phyloP scores from a whole-genome alignment of 352 stramenopile genomes.

The Phytophthora rubi region DNA sequence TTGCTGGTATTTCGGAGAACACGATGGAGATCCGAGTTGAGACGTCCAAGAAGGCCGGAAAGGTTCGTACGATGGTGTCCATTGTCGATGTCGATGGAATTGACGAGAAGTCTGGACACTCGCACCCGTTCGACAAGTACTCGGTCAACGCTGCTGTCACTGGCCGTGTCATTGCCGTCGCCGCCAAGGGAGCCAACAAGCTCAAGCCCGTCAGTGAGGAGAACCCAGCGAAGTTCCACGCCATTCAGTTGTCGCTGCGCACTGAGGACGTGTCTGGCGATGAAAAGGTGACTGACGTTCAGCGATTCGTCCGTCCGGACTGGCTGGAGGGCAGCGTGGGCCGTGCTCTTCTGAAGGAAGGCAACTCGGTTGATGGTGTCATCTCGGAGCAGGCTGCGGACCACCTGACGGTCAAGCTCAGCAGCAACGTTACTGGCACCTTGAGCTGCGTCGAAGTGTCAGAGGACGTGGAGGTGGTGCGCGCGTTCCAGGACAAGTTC shows the following conservation, averaged over 20 bases:
- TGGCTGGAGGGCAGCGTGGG: constrained; percentile 78
- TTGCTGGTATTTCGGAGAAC: constrained; percentile 81
- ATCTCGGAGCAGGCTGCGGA: constrained; percentile 70
- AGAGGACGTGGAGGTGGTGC: constrained; percentile 59
- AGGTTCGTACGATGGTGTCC: constrained; percentile 78
- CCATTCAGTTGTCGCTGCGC: constrained; percentile 76
- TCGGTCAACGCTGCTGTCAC: constrained; percentile 74
- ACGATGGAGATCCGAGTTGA: constrained; percentile 87
- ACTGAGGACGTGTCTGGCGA: constrained; percentile 47
- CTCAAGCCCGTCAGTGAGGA: constrained; percentile 79
- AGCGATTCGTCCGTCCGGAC: constrained; percentile 68
- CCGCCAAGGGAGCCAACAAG: constrained; percentile 86
- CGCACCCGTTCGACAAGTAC: constrained; percentile 86
- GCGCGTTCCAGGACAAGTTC: constrained; percentile 72
- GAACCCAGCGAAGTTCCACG: constrained; percentile 80
- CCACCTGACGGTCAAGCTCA: constrained; percentile 70
- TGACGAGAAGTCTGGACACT: constrained; percentile 36
- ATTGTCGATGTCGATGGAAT: constrained; percentile 84
- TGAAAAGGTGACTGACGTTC: constrained; percentile 44
- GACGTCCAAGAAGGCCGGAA: constrained; percentile 74
- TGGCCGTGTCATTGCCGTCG: constrained; percentile 69
- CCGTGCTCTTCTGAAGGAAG: constrained; percentile 65
- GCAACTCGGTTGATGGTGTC: constrained; percentile 69
- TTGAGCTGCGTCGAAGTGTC: constrained; percentile 75
- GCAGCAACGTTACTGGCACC: constrained; percentile 72